These are phyloP conservation scores for Corylus avellana DNA, from an alignment of 306 rosid genomes.

Conservation along the genomic window DNA sequence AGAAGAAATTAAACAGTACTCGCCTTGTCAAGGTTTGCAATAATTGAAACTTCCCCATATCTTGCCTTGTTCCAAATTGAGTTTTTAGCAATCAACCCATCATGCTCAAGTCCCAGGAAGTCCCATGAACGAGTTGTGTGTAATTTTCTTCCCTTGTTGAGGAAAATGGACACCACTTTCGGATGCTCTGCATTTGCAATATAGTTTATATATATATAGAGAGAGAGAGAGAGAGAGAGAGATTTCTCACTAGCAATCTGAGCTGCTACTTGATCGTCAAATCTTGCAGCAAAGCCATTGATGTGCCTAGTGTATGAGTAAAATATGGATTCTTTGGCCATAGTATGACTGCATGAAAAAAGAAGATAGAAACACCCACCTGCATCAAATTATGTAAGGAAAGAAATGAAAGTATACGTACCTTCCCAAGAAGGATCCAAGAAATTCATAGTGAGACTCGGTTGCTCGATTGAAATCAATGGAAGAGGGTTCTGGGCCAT, in stretches of 20 bases:
- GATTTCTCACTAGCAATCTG: constrained; percentile 56
- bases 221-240: neutral
- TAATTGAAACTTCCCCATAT: constrained; percentile 74
- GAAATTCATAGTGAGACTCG: constrained; percentile 68
- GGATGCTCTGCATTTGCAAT: constrained; percentile 52
- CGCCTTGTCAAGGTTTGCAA: constrained; percentile 64
- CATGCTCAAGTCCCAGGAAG: constrained; percentile 65
- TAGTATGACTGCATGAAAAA: constrained; percentile 34
- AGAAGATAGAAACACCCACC: too few species aligned
- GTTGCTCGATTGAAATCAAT: constrained; percentile 49
- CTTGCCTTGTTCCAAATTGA: constrained; percentile 81
- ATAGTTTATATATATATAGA: neutral
- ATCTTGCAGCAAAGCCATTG: constrained; percentile 88
- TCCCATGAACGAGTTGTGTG: constrained; percentile 92
- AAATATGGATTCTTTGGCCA: constrained; percentile 61
- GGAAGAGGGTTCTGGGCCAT: constrained; percentile 43
- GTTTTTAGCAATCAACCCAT: constrained; percentile 43
- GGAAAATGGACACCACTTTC: constrained; percentile 67
- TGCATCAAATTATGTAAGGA: too few species aligned
- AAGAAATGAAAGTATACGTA: constrained; percentile 5
- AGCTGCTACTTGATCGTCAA: constrained; percentile 71
- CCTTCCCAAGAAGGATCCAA: constrained; percentile 77
- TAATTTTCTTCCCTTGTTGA: constrained; percentile 68
- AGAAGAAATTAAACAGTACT: too few species aligned
- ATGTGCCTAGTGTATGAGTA: constrained; percentile 89